phyloP scores from a whole-genome alignment of 2,329 filamentous ascomycete species.

The Colletotrichum simmondsii region DNA sequence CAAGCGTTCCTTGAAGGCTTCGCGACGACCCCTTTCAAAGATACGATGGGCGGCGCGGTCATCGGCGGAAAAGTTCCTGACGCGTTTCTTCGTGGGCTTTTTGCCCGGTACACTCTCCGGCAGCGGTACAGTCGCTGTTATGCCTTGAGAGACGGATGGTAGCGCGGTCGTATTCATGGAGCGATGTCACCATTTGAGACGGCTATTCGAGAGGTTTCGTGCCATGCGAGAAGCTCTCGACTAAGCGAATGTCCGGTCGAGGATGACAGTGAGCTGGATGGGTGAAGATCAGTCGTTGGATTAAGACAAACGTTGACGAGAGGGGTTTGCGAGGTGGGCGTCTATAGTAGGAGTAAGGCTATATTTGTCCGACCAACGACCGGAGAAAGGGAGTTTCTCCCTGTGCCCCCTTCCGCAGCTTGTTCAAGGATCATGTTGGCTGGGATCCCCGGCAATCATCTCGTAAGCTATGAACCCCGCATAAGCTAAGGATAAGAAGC shows the following conservation, averaged over 20 bases:
- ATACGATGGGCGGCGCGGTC: constrained; percentile 52
- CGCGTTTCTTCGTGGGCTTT: constrained; percentile 43
- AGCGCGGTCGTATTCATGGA: constrained; percentile 19
- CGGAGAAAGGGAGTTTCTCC: constrained; percentile 8
- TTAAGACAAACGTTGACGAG: neutral
- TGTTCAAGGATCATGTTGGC: neutral
- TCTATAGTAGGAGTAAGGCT: constrained; percentile 13
- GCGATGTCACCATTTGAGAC: neutral
- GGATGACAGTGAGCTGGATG: neutral
- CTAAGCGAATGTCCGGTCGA: neutral
- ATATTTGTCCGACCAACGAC: constrained; percentile 9
- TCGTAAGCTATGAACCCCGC: neutral
- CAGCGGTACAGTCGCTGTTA: constrained; percentile 6
- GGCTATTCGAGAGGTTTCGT: neutral
- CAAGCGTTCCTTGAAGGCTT: constrained; percentile 52
- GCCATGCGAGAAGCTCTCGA: neutral
- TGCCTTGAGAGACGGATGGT: neutral
- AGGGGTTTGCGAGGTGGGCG: neutral
- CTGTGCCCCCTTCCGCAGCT: constrained; percentile 2
- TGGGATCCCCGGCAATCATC: neutral
- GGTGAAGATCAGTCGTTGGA: neutral
- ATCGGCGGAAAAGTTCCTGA: constrained; percentile 51
- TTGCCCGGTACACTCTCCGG: constrained; percentile 2
- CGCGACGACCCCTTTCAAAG: constrained; percentile 53
- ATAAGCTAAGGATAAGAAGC: neutral